Percentiles rank a stretch among this genome's conserved stretches.
Evolutionary conservation across 2,329 filamentous ascomycete genomes (phyloP).

Genomic region (Tolypocladium pustulatum): DNA sequence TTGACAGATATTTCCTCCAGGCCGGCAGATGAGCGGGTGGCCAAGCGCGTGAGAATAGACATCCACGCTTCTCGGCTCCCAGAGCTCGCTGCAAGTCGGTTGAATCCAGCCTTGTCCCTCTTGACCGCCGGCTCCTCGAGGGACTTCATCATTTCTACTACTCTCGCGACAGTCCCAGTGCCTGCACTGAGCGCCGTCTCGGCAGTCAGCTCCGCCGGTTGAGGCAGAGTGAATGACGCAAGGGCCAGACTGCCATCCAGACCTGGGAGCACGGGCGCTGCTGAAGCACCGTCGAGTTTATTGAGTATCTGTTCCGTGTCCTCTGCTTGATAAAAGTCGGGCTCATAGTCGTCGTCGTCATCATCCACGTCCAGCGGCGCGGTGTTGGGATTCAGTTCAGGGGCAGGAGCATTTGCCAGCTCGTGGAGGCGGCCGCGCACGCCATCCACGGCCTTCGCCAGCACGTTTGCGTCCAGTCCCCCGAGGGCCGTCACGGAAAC

Average conservation of each 20-base stretch:
- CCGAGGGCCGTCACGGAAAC: constrained; percentile 74
- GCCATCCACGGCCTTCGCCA: constrained; percentile 63
- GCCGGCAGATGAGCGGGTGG: constrained; percentile 65
- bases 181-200: constrained; percentile 65
- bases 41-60: constrained; percentile 74
- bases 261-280: constrained; percentile 25
- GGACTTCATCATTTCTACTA: constrained; percentile 67
- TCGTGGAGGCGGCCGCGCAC: constrained; percentile 39
- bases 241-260: constrained; percentile 44
- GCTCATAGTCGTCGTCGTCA: constrained; percentile 82
- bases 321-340: constrained; percentile 70
- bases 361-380: constrained; percentile 59
- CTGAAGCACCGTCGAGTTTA: constrained; percentile 61
- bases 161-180: constrained; percentile 61
- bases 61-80: constrained; percentile 87
- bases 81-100: constrained; percentile 71
- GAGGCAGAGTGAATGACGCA: constrained; percentile 69
- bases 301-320: constrained; percentile 69
- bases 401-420: constrained; percentile 33
- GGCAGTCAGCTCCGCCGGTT: constrained; percentile 62
- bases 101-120: constrained; percentile 64
- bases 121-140: constrained; percentile 56
- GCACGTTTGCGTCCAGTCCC: constrained; percentile 55
- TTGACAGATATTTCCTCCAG: constrained; percentile 53
- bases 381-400: constrained; percentile 44